A percentile compares a stretch with the other conserved stretches of the same genome.
Conservation (phyloP, 257 asterid genomes). For the Nicotiana sylvestris region DNA sequence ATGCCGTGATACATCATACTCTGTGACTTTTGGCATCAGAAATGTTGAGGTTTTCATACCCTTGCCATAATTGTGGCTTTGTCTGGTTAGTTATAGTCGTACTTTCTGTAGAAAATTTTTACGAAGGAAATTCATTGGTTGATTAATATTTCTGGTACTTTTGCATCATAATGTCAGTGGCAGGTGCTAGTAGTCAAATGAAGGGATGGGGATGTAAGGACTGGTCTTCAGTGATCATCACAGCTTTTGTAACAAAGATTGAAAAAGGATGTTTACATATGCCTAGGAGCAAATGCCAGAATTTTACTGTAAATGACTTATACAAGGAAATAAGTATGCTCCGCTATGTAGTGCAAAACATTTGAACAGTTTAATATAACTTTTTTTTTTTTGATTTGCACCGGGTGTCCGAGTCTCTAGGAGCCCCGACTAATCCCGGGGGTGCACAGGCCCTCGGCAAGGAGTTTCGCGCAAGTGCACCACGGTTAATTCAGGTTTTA, state of each 20-base stretch:
- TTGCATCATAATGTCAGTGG: neutral
- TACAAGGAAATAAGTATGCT: neutral
- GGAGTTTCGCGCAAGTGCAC: too few relatives aligned
- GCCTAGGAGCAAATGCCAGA: neutral
- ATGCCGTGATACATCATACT: neutral
- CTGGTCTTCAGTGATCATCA: neutral
- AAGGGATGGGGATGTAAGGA: constrained; percentile 1
- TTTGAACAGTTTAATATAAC: neutral
- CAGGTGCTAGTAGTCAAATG: neutral
- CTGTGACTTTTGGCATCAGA: neutral
- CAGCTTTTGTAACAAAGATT: neutral
- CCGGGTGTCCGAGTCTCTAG: too few relatives aligned
- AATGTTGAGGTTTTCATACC: neutral
- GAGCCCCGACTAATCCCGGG: too few relatives aligned
- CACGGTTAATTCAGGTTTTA: too few relatives aligned
- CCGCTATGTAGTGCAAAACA: neutral
- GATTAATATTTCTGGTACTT: neutral
- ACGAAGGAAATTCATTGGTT: neutral
- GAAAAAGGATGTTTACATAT: neutral
- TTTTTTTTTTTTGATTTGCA: too few relatives aligned
- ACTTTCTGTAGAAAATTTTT: neutral
- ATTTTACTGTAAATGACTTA: neutral
- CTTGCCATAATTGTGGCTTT: constrained; percentile 4
- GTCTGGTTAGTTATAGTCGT: neutral
- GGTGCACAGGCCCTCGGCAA: too few relatives aligned